These are phyloP conservation scores for Fusarium coffeatum DNA, from an alignment of 2,329 filamentous ascomycete species.

Conservation along the genomic window DNA sequence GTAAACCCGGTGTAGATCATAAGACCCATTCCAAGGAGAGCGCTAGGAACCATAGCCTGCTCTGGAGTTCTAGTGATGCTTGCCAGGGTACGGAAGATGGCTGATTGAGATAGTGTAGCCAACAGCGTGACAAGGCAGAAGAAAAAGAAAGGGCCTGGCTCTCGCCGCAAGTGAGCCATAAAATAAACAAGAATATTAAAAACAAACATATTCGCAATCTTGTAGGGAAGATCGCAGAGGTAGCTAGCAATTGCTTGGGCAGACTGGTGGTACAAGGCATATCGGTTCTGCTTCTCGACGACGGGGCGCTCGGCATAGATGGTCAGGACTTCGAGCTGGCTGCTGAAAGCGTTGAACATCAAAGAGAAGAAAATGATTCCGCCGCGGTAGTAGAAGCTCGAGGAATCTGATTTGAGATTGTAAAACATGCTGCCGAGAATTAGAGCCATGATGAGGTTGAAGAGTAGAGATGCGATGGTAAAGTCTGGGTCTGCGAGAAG, in stretches of 20 bases:
- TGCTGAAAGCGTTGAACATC: conserved; percentile 62
- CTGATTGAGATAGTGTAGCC: conserved; percentile 46
- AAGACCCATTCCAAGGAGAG: conserved; percentile 62
- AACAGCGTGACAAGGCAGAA: conserved; percentile 58
- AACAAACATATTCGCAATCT: conserved; percentile 42
- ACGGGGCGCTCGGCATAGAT: conserved; percentile 49
- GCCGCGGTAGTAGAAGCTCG: conserved; percentile 60
- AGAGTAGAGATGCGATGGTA: conserved; percentile 55
- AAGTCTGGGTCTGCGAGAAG: conserved; percentile 55
- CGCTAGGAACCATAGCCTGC: conserved; percentile 62
- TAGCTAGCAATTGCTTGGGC: conserved; percentile 47
- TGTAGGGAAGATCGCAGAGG: conserved; percentile 42
- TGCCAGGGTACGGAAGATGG: conserved; percentile 47
- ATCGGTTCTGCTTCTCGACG: conserved; percentile 51
- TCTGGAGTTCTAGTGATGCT: conserved; percentile 46
- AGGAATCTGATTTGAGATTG: conserved; percentile 55
- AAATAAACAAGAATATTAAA: conserved; percentile 66
- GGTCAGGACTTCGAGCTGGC: conserved; percentile 50
- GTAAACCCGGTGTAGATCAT: conserved; percentile 60
- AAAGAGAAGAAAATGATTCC: conserved; percentile 64
- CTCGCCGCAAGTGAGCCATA: conserved; percentile 70
- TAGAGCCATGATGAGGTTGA: conserved; percentile 61
- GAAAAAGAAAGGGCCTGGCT: conserved; percentile 71
- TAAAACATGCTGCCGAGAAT: conserved; percentile 66
- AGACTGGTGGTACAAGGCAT: conserved; percentile 52